Evolutionary conservation across 768 basidiomycete species (phyloP), one percentile per base, ranked within the genome.

Genomic region (Amanita polypyramis): DNA sequence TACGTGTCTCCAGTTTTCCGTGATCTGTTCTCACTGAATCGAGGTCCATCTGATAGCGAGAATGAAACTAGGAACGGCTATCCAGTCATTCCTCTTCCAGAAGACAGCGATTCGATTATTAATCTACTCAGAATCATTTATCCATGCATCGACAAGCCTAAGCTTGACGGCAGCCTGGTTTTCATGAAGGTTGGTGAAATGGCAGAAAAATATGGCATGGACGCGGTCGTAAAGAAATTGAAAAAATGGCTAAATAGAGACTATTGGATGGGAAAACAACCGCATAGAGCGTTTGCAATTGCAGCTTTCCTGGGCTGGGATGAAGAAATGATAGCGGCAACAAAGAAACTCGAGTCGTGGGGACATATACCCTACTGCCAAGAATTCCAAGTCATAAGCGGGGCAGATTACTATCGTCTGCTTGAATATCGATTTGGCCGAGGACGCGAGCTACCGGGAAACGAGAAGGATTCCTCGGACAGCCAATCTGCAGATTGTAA

Each of bases 1-100:
- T 38, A 61, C 7, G 55, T 56, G 2, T 69, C 69, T 1, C 57
- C 63, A 7, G 41, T 65, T 15, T 69, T 68, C 43, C 44, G 47
- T 19, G 57, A 51, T 34, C 65, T 68, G 64, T 56, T 64, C 23
- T 59, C 14, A 55, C 60, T 15, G 54, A 58, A 41, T 20, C 52
- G 56, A 33, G 38, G 45, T 7, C 17, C 45, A 11, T 23, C 43
- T 9, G 32, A 40, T 5, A 12, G 44, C 7, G 12, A 41, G 41
- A 35, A 19, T n/a, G 49, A 43, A 21, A 42, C n/a, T 30, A 46
- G 19, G 19, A 36, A 52, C 17, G 51, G 34, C 34, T 27, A 15
- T 33, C 50, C 34, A 19, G 34, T 44, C 42, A 53, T 49, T 49
- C 44, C 43, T 11, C 27, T 60, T 10, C 23, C 25, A 20, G 56